Conservation (phyloP, 1,284 basidiomycete species). For the Cutaneotrichosporon sp. region DNA sequence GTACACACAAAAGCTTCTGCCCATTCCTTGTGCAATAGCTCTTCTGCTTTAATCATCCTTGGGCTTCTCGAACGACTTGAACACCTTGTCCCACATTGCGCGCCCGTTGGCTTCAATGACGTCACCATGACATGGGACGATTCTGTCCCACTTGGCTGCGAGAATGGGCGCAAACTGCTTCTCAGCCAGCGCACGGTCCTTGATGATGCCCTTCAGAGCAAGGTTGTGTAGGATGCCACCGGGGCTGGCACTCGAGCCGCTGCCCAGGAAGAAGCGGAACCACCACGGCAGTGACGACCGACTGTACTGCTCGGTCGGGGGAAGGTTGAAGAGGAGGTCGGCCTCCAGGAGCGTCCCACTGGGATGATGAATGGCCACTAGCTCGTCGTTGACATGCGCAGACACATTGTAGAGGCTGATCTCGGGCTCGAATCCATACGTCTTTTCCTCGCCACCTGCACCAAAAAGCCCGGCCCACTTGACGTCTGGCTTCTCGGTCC, state of each 20-base stretch:
- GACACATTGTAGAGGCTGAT: constrained; percentile 62
- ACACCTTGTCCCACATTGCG: constrained; percentile 58
- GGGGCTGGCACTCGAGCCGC: constrained; percentile 53
- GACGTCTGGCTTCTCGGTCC: constrained; percentile 48
- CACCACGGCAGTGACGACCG: constrained; percentile 55
- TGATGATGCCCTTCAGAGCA: constrained; percentile 54
- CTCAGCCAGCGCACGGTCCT: constrained; percentile 55
- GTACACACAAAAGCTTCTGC: too few species aligned
- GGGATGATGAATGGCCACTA: constrained; percentile 76
- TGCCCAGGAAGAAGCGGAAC: constrained; percentile 22
- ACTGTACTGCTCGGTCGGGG: constrained; percentile 68
- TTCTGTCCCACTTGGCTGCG: constrained; percentile 66
- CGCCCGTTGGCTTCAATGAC: constrained; percentile 73
- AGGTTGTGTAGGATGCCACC: constrained; percentile 58
- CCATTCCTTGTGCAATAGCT: too few species aligned
- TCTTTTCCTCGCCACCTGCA: constrained; percentile 39
- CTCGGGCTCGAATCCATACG: constrained; percentile 75
- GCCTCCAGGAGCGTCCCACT: constrained; percentile 77
- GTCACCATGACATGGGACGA: constrained; percentile 88
- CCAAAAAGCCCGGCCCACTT: constrained; percentile 48
- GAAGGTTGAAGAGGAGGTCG: constrained; percentile 86
- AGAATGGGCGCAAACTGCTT: constrained; percentile 36
- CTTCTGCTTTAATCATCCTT: neutral
- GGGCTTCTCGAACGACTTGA: neutral
- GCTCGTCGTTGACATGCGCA: constrained; percentile 76